Evolutionary conservation across 139 green algal genomes (phyloP), one percentile per base, ranked within the genome.

Genomic region (Coelastrella sp.): DNA sequence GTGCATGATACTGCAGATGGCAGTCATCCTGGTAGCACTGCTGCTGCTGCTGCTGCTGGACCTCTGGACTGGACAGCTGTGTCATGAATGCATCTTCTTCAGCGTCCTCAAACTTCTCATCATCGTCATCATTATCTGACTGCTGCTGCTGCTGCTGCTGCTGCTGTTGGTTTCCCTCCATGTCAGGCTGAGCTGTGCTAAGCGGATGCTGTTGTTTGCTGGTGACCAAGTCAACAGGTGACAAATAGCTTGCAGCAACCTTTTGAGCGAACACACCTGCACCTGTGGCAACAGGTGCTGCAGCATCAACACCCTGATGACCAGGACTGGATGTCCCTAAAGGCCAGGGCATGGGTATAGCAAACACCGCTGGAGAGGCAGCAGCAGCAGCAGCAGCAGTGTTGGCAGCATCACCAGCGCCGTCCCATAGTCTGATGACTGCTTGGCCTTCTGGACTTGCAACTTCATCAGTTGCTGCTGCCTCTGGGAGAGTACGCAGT

Each of bases 131-230:
- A 21, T 17, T 40, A 13, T 40, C 5, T 7, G 3, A 6, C 62
- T 69, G 57, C 57, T 66, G 57, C 57, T 66, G 57, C 57, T 66
- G 57, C 62, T 69, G 62, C 30, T 40, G 25, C 27, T 69, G 62
- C 1, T 40, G 30, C 27, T 69, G 62, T 27, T 38, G 62, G 7
- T 38, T n/a, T 15, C 17, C 9, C 19, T 32, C 53, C 15, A n/a
- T 64, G 17, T n/a, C 15, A 63, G 25, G 45, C 45, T 53, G 45
- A 8, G 11, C 11, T 13, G 11, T 9, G 11, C 11, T 23, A 13
- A 23, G 11, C 1, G 45, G 0, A 23, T 57, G 45, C 45, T 57
- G 45, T 13, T 57, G 45, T 13, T 57, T 57, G 45, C 45, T 13
- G 45, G 11, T 57, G 0, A 57, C 1, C 15, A 13, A 57, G 15